Conservation (phyloP, 2,329 filamentous ascomycete genomes). For the Tympanopsis confertula region DNA sequence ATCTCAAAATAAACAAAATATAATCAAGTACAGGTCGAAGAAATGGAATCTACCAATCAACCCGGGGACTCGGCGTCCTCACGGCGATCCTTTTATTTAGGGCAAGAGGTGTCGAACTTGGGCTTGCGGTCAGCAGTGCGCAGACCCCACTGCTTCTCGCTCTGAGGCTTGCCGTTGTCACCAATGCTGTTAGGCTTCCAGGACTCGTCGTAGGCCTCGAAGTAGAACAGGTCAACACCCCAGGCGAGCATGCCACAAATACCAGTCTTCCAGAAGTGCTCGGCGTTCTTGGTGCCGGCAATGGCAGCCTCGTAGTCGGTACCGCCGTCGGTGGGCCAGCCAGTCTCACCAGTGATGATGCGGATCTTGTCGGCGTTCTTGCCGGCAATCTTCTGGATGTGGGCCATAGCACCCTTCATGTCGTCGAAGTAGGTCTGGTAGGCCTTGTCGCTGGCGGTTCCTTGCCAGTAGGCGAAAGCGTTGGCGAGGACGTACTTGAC, state of each 20-base stretch:
- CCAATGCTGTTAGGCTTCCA: conserved; percentile 57
- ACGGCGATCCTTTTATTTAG: not conserved
- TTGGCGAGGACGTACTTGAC: conserved; percentile 38
- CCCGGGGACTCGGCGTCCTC: no score
- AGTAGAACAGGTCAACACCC: conserved; percentile 61
- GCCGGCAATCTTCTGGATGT: conserved; percentile 47
- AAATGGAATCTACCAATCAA: no score
- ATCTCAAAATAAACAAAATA: no score
- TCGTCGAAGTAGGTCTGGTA: conserved; percentile 56
- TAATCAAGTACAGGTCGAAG: no score
- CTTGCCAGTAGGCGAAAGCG: conserved; percentile 66
- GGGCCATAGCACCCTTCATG: conserved; percentile 49
- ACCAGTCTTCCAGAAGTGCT: conserved; percentile 46
- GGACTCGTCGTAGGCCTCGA: conserved; percentile 63
- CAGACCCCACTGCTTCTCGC: conserved; percentile 61
- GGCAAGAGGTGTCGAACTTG: conserved; percentile 29
- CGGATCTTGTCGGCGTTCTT: conserved; percentile 38
- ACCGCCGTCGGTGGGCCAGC: conserved; percentile 30
- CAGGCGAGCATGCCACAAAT: conserved; percentile 54
- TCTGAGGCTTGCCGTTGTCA: conserved; percentile 45
- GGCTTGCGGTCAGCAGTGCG: conserved; percentile 45
- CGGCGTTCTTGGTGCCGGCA: conserved; percentile 45
- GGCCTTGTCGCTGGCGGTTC: conserved; percentile 37
- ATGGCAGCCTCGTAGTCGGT: conserved; percentile 46
- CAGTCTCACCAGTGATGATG: conserved; percentile 60